A percentile compares a stretch with the other conserved stretches of the same genome.
These are phyloP conservation scores for Thraustochytrium striatum DNA, from an alignment of 352 stramenopile genomes.

Conservation along the genomic window DNA sequence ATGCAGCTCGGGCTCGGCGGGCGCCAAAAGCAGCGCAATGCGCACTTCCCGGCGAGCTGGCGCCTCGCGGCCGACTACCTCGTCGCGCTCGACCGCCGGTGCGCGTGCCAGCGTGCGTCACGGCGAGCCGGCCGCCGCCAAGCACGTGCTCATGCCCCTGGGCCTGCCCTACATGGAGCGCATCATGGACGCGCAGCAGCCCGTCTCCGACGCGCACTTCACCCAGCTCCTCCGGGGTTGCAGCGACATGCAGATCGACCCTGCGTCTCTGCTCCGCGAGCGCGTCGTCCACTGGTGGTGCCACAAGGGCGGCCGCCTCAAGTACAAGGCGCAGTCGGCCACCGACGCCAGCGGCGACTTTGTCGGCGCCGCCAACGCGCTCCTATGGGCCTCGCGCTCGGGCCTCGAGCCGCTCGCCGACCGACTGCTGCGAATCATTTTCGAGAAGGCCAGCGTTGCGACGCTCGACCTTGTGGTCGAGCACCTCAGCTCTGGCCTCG, in stretches of 20 bases:
- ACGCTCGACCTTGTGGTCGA: conserved; percentile 13
- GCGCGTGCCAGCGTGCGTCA: background rate
- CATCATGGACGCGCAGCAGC: conserved; percentile 7
- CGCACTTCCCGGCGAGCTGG: background rate
- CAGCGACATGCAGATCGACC: background rate
- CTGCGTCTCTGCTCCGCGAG: background rate
- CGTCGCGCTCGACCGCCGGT: background rate
- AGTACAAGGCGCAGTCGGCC: background rate
- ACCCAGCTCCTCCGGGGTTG: background rate
- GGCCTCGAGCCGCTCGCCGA: background rate
- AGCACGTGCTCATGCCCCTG: background rate
- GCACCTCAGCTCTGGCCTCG: background rate
- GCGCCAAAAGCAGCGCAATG: background rate
- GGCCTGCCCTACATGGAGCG: conserved; percentile 18
- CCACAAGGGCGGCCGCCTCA: background rate
- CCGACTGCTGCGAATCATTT: background rate
- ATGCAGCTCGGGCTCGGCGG: conserved; percentile 13
- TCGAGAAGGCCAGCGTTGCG: background rate
- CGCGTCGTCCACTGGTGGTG: conserved; percentile 32
- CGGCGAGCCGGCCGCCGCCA: background rate
- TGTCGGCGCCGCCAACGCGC: conserved; percentile 1
- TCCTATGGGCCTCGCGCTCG: conserved; percentile 2
- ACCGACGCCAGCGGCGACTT: no score
- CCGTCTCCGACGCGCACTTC: conserved; percentile 10
- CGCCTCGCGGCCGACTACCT: conserved; percentile 8